Percentiles rank a stretch among this genome's conserved stretches.
These are phyloP conservation scores for Saksenaea oblongispora DNA, from an alignment of 371 early-diverging fungal species.

Conservation along the genomic window DNA sequence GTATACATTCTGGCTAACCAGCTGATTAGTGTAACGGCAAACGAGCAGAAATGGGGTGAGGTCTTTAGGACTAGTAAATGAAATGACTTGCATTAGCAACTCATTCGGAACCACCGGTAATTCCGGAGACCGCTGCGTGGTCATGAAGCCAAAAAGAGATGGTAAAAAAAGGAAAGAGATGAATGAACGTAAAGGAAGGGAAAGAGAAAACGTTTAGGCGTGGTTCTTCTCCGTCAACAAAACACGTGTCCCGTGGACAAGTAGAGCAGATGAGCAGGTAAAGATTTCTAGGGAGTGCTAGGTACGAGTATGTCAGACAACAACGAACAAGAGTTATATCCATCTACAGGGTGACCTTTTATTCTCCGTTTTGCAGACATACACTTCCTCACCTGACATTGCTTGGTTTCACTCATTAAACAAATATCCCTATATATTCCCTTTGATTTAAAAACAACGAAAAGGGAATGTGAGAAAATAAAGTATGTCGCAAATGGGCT, in stretches of 20 bases:
- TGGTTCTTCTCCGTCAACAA: not conserved
- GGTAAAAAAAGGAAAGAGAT: conserved; percentile 1
- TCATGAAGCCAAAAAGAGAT: not conserved
- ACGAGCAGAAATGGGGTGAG: conserved; percentile 25
- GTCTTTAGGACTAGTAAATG: conserved; percentile 1
- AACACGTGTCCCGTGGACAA: not conserved
- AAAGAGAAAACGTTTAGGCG: not conserved
- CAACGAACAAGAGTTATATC: not conserved
- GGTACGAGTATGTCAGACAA: not conserved
- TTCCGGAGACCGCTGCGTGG: not conserved
- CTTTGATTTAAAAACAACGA: too few species aligned
- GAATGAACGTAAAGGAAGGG: not conserved
- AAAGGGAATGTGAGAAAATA: too few species aligned
- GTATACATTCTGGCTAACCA: conserved; percentile 35
- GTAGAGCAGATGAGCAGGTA: not conserved
- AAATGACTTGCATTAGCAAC: conserved; percentile 26
- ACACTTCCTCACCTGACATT: not conserved
- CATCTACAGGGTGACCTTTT: not conserved
- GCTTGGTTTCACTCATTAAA: not conserved
- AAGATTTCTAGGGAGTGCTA: not conserved
- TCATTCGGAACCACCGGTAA: conserved; percentile 24
- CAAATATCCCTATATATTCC: too few species aligned
- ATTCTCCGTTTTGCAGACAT: conserved; percentile 1
- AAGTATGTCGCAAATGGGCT: too few species aligned
- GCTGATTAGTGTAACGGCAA: conserved; percentile 29